Evolutionary conservation across 768 basidiomycete genomes (phyloP).

Genomic region (Leccinum ochraceum): DNA sequence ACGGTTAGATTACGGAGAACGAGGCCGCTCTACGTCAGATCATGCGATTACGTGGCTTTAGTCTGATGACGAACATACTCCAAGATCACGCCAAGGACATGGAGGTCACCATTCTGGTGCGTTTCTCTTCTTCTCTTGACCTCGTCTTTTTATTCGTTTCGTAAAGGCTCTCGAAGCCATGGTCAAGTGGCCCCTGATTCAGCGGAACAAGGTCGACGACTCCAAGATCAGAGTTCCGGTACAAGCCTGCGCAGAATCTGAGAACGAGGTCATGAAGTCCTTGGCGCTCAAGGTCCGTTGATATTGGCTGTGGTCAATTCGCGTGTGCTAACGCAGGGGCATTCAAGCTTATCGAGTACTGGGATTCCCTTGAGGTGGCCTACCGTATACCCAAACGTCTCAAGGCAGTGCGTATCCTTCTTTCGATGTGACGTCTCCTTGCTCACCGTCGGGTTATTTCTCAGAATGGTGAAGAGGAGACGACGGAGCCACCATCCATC

Average conservation of each 20-base stretch:
- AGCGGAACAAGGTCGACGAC: conserved; percentile 91
- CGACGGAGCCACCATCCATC: conserved; percentile 16
- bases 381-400: conserved; percentile 85
- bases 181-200: conserved; percentile 76
- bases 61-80: conserved; percentile 86
- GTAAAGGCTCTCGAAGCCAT: conserved; percentile 65
- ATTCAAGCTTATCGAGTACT: conserved; percentile 71
- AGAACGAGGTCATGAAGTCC: conserved; percentile 55
- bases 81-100: conserved; percentile 71
- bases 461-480: conserved; percentile 36
- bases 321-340: not conserved
- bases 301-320: not conserved
- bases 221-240: conserved; percentile 70
- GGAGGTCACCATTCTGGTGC: conserved; percentile 70
- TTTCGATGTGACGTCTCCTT: not conserved
- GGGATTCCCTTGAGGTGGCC: conserved; percentile 74
- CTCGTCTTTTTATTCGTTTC: not conserved
- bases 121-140: conserved; percentile 27
- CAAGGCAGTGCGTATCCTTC: conserved; percentile 36
- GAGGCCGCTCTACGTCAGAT: conserved; percentile 75
- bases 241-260: conserved; percentile 49
- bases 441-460: conserved; percentile 1
- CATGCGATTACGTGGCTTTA: conserved; percentile 91
- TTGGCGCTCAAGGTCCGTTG: conserved; percentile 62
- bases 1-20: conserved; percentile 78